Base-by-base conservation (phyloP, 257 asterid species). In the Echium plantagineum region DNA sequence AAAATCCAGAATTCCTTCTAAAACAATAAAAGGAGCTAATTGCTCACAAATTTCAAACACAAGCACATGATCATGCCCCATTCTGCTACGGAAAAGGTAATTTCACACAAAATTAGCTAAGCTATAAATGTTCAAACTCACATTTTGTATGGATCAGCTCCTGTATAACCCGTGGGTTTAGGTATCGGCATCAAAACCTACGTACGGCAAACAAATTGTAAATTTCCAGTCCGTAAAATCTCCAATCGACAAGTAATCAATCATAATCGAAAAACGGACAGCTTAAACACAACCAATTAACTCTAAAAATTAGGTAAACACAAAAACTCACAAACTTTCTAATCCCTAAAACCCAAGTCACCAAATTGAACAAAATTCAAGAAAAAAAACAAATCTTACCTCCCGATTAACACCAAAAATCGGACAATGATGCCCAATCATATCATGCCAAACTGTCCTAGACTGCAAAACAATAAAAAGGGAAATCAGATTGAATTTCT, bases 81-180 rank as follows among this genome's bases (percentile, higher is more conserved):
- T 35, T 35, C 46, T 35, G 46, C 46, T 4, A 35, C 13, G 46
- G 6, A 35, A 7, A 35, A 35, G 2, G 9, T 35, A 35, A 35
- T 35, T 35, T 35, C 46, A 35, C 46, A 35, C 46, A 35, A 12
- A 35, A 35, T 35, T 35, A 35, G 46, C 46, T n/a, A 19, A 64
- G n/a, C 32, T 64, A 17, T 58, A 57, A 68, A 71, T 38, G 55
- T 28, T 28, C 54, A 69, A 64, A 21, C 86, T 74, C 82, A 86
- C 95, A 86, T 72, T 78, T 89, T 89, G 77, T 89, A 89, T 9
- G 98, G 96, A 74, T 93, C 96, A 71, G 97, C 89, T 74, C 97
- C 97, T 21, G 96, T 86, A 66, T 79, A 93, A 69, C 95, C 97
- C 32, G 89, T 81, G 51, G 96, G 98, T 66, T 84, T 83, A 4